A percentile compares a stretch with the other conserved stretches of the same genome.
phyloP scores from a whole-genome alignment of 805 yeast genomes.

The Yarrowia sp. region DNA sequence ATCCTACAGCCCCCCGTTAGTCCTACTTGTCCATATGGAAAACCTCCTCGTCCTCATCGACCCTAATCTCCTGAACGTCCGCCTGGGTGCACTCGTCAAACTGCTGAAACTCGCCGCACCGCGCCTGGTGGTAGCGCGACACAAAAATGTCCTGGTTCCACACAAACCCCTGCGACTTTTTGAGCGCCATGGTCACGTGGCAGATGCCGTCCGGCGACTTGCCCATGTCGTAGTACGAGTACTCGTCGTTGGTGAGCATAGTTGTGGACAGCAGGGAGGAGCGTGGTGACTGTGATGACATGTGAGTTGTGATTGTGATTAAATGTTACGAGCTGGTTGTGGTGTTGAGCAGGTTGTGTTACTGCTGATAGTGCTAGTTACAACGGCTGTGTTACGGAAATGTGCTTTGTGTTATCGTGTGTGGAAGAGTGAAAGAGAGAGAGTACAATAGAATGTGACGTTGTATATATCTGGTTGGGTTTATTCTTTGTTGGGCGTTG shows the following conservation, averaged over 20 bases:
- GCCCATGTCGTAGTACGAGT: slow-evolving; percentile 24
- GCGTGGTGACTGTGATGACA: slow-evolving; percentile 12
- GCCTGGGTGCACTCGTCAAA: slow-evolving; percentile 26
- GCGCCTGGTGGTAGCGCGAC: slow-evolving; percentile 30
- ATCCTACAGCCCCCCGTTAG: too few species aligned
- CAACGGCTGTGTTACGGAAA: too few species aligned
- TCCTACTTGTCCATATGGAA: slow-evolving; percentile 8
- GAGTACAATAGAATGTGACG: neutral
- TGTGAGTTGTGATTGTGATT: neutral
- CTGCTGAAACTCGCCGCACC: slow-evolving; percentile 25
- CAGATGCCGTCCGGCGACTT: slow-evolving; percentile 15
- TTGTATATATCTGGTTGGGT: neutral
- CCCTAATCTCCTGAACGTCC: slow-evolving; percentile 30
- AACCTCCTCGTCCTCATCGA: slow-evolving; percentile 29
- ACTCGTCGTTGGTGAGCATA: slow-evolving; percentile 18
- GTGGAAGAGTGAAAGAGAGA: neutral
- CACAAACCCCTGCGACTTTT: slow-evolving; percentile 34
- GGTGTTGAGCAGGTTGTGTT: too few species aligned
- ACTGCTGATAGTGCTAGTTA: neutral
- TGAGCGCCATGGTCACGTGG: slow-evolving; percentile 25
- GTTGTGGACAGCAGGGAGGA: neutral
- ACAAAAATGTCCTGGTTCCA: slow-evolving; percentile 37
- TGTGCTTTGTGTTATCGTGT: neutral
- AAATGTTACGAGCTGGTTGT: neutral
- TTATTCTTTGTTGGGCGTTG: neutral